Percentiles rank a stretch among this genome's conserved stretches.
Evolutionary conservation across 2,329 filamentous ascomycete genomes (phyloP).

Genomic region (Hortaea werneckii): DNA sequence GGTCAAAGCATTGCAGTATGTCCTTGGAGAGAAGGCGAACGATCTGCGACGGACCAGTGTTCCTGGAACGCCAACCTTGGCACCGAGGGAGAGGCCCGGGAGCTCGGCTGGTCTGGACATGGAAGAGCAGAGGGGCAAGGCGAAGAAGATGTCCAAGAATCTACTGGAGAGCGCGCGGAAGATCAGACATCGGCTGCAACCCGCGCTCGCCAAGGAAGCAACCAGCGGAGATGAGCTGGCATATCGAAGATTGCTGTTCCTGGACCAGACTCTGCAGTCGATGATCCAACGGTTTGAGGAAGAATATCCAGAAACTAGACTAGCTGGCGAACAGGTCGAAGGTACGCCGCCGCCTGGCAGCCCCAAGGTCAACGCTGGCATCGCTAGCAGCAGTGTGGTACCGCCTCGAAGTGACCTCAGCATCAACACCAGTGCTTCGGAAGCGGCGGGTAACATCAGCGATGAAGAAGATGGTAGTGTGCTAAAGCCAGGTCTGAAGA

Average conservation of each 20-base stretch:
- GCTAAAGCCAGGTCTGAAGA: conserved; percentile 34
- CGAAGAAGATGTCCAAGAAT: conserved; percentile 89
- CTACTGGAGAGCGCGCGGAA: conserved; percentile 78
- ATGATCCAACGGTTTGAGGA: conserved; percentile 96
- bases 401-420: conserved; percentile 3
- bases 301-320: conserved; percentile 82
- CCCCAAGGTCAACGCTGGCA: conserved; percentile 1
- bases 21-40: conserved; percentile 67
- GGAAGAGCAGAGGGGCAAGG: conserved; percentile 45
- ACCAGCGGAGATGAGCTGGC: conserved; percentile 61
- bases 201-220: conserved; percentile 67
- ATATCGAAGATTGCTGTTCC: conserved; percentile 72
- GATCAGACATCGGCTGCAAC: conserved; percentile 73
- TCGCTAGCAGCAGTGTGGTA: background rate
- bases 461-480: conserved; percentile 16
- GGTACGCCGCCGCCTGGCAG: conserved; percentile 5
- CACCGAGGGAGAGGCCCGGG: conserved; percentile 22
- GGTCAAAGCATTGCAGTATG: conserved; percentile 86
- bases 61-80: conserved; percentile 29
- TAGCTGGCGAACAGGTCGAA: conserved; percentile 16
- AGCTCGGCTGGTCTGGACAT: conserved; percentile 19
- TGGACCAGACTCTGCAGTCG: conserved; percentile 76
- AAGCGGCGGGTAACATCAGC: conserved; percentile 15
- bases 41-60: conserved; percentile 29
- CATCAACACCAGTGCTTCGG: conserved; percentile 13